These are phyloP conservation scores for Ogataea ganodermae DNA, from an alignment of 805 yeast species.

Conservation along the genomic window DNA sequence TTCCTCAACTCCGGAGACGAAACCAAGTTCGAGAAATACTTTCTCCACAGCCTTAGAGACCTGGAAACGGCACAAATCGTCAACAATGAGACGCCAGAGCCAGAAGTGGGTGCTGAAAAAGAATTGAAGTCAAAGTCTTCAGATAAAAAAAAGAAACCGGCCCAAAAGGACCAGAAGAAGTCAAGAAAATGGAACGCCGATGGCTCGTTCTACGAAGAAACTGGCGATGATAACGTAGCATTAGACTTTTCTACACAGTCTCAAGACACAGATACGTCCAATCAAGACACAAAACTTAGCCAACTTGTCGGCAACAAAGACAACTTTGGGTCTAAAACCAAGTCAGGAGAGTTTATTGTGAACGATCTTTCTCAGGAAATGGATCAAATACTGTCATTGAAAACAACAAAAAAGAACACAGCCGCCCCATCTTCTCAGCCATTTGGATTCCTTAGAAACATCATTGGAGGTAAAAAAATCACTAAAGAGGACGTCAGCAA, in stretches of 20 bases:
- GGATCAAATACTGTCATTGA: slow-evolving; percentile 39
- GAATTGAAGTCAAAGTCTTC: neutral
- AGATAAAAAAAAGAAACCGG: slow-evolving; percentile 18
- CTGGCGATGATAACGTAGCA: slow-evolving; percentile 36
- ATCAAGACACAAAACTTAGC: slow-evolving; percentile 27
- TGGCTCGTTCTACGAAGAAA: slow-evolving; percentile 53
- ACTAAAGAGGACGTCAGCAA: slow-evolving; percentile 64
- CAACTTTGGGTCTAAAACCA: slow-evolving; percentile 44
- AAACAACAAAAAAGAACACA: slow-evolving; percentile 25
- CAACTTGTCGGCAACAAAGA: slow-evolving; percentile 42
- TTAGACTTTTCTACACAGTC: slow-evolving; percentile 57
- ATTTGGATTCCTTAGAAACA: slow-evolving; percentile 59
- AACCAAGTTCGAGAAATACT: slow-evolving; percentile 41
- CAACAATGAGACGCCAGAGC: slow-evolving; percentile 7
- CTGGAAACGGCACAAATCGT: slow-evolving; percentile 25
- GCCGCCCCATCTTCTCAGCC: slow-evolving; percentile 38
- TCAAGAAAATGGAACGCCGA: slow-evolving; percentile 68
- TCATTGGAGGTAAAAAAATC: slow-evolving; percentile 70
- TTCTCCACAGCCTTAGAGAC: slow-evolving; percentile 38
- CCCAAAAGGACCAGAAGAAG: slow-evolving; percentile 36
- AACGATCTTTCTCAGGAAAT: slow-evolving; percentile 61
- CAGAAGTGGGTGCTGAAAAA: slow-evolving; percentile 4
- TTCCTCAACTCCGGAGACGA: slow-evolving; percentile 29
- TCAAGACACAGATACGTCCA: slow-evolving; percentile 19
- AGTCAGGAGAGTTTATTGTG: slow-evolving; percentile 63